Percentiles rank a stretch among this genome's conserved stretches.
These are phyloP conservation scores for Celoporthe dispersa DNA, from an alignment of 2,329 filamentous ascomycete species.

Conservation along the genomic window DNA sequence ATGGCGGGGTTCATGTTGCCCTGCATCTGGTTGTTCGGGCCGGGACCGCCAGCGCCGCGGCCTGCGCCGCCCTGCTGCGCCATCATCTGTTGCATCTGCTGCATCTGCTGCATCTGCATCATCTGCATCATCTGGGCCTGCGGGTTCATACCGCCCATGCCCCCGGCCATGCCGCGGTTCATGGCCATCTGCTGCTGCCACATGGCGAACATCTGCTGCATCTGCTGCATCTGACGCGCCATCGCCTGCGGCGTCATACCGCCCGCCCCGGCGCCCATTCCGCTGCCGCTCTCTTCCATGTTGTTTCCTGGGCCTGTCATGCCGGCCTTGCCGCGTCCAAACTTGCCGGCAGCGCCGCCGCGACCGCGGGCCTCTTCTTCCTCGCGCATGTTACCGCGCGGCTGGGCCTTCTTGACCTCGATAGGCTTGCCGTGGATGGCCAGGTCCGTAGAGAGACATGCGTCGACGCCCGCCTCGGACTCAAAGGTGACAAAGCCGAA, in stretches of 20 bases:
- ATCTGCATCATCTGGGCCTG: slow-evolving; percentile 56
- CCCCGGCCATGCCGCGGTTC: slow-evolving; percentile 58
- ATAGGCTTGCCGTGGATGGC: slow-evolving; percentile 96
- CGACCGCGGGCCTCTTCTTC: slow-evolving; percentile 76
- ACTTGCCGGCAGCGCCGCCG: slow-evolving; percentile 62
- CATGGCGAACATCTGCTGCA: slow-evolving; percentile 97
- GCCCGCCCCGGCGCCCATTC: slow-evolving; percentile 37
- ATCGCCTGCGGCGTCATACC: slow-evolving; percentile 94
- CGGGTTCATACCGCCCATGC: slow-evolving; percentile 40
- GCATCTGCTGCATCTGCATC: slow-evolving; percentile 78
- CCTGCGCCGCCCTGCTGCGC: slow-evolving; percentile 38
- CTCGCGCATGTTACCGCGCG: slow-evolving; percentile 89
- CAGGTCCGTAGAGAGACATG: slow-evolving; percentile 80
- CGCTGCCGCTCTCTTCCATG: slow-evolving; percentile 37
- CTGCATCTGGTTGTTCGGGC: slow-evolving; percentile 45
- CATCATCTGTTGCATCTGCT: slow-evolving; percentile 52
- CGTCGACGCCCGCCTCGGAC: slow-evolving; percentile 91
- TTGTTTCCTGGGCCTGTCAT: slow-evolving; percentile 47
- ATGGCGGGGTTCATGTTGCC: slow-evolving; percentile 53
- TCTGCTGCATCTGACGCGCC: slow-evolving; percentile 97
- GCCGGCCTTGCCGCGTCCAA: slow-evolving; percentile 55
- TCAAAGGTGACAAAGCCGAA: slow-evolving; percentile 99
- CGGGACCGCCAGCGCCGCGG: slow-evolving; percentile 38
- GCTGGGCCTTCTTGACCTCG: slow-evolving; percentile 97
- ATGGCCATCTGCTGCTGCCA: slow-evolving; percentile 84